Evolutionary conservation across 148 eudicot species (phyloP), one percentile per base, ranked within the genome.

Genomic region (Camellia sinensis): DNA sequence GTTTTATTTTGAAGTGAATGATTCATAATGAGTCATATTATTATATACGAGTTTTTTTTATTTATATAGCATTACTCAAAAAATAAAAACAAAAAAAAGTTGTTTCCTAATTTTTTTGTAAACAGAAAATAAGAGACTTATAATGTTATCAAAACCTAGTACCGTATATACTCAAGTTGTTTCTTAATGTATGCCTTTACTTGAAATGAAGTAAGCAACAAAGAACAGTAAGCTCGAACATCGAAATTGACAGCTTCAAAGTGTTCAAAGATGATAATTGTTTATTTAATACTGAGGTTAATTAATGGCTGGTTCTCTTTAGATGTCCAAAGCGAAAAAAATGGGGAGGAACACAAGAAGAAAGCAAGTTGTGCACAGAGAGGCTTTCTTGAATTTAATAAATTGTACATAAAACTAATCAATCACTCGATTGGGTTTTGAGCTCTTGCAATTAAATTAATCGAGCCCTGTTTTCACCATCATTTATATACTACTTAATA

Each of bases 161-260:
- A 29, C 37, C 1, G 37, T 29, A 29, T 29, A 29, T 29, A 29
- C 13, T 57, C 17, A 7, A 3, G 3, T 1, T 57, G 13, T 57
- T 0, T 57, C 60, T 56, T 9, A 7, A 5, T 48, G 3, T 48
- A 5, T 48, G 6, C 7, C 52, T 48, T 7, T 48, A 7, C 52
- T 48, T 48, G 52, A 48, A 48, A 48, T 48, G 52, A 13, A 67
- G 7, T 22, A 12, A 67, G 46, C 43, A 67, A 67, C 71, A 67
- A 67, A 41, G 41, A 40, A 67, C 46, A 8, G 46, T 12, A 46
- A 37, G 71, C 45, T 40, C 12, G 45, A 18, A 14, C 10, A 67
- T 67, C 71, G 71, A 67, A 14, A 69, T 14, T 69, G 50, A 69
- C 53, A 69, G 73, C 73, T 57, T 69, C 73, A 69, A 22, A 18